phyloP scores from a whole-genome alignment of 2,329 filamentous ascomycete genomes.

The Truncatella angustata region DNA sequence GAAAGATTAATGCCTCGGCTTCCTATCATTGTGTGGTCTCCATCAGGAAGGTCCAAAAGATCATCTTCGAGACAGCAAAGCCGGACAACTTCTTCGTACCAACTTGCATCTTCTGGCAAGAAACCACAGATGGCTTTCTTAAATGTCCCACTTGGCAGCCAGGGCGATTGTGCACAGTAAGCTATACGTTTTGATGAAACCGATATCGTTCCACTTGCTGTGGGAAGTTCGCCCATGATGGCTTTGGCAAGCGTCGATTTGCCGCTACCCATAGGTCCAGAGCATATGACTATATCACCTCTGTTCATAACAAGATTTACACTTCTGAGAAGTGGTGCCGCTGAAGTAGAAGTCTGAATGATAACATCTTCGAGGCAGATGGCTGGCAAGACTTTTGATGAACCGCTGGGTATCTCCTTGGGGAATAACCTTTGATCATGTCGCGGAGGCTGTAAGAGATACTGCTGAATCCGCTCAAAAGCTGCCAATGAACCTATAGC shows the following conservation, averaged over 20 bases:
- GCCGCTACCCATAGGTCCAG: constrained; percentile 25
- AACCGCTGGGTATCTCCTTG: background rate
- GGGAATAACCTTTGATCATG: background rate
- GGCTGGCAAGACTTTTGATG: background rate
- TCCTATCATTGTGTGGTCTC: constrained; percentile 21
- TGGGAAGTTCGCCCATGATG: constrained; percentile 19
- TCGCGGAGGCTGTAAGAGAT: constrained; percentile 22
- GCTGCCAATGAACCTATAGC: constrained; percentile 29
- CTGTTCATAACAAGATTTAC: constrained; percentile 21
- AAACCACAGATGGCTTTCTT: constrained; percentile 28
- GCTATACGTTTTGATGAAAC: constrained; percentile 26
- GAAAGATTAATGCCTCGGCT: constrained; percentile 24
- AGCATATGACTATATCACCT: constrained; percentile 23
- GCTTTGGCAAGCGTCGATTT: constrained; percentile 23
- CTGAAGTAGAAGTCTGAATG: background rate
- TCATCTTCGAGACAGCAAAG: constrained; percentile 23
- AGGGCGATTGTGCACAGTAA: constrained; percentile 36
- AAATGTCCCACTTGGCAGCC: constrained; percentile 34
- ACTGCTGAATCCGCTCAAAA: constrained; percentile 37
- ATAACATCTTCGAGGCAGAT: background rate
- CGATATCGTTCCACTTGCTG: constrained; percentile 21
- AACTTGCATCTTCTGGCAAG: constrained; percentile 16
- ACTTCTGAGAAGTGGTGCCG: constrained; percentile 16
- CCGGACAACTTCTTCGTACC: constrained; percentile 28
- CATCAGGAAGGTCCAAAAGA: constrained; percentile 16